Base-by-base conservation (phyloP, 176 grass and related monocot genomes). In the Puya raimondii region DNA sequence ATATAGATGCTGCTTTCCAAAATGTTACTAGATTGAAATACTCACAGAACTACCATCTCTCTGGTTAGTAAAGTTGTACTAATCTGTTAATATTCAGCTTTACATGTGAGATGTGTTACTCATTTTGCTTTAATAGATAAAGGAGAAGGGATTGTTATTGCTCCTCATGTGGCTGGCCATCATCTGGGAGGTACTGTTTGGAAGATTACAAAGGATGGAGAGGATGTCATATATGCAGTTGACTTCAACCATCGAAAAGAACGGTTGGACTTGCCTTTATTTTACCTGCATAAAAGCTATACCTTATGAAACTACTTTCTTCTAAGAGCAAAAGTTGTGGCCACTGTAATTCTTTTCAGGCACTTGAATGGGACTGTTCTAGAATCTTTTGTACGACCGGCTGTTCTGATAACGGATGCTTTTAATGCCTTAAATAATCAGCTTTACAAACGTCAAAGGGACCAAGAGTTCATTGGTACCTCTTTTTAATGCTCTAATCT, bases 201-300 rank as follows among this genome's bases (percentile, higher is more conserved):
- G 92, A 96, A 92, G 84, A 96, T 96, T 76, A 96, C 92, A 49
- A 92, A 96, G 79, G 92, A 96, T 85, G 92, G 92, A 20, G 88
- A 96, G 54, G 88, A 96, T 71, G 84, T 96, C 0, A 53, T 96
- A 47, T 96, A 96, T 66, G 92, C 86, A 33, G 86, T 96, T 69
- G 92, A 96, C 22, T 96, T 92, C 53, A 96, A 96, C 84, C 92
- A 96, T 82, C 86, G 86, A 58, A 92, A 92, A 85, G 86, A 92
- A 69, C 78, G 74, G 92, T 91, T 66, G 65, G 26, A 70, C 67
- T 51, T 57, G 64, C 3, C 64, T 51, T 65, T 64, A 21, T 73
- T 50, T 64, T 67, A 48, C 21, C 57, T 9, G 26, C 70, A 10
- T 65, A 65, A 16, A 69, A 53, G 53, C 42, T 16, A 48, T 51